Base-by-base conservation (phyloP, 2,329 filamentous ascomycete genomes). In the Penicillium aurantiogriseum region DNA sequence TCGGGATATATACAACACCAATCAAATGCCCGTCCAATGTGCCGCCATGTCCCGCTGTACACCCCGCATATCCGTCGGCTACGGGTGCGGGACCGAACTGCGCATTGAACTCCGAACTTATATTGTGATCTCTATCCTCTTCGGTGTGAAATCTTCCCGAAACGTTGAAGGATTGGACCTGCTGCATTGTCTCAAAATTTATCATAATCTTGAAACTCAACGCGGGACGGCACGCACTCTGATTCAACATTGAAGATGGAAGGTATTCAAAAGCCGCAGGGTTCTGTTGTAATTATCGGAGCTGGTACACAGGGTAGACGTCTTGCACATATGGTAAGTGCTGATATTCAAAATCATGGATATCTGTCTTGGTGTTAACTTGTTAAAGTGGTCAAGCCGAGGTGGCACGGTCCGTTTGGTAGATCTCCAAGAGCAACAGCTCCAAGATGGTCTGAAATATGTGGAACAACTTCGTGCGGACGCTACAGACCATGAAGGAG, bases 281-380 rank as follows among this genome's bases (percentile, higher is more conserved):
- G 51, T 5, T 54, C 51, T 8, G 51, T 54, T 15, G 43, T 54
- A 21, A 60, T 58, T 21, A 47, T 74, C 7, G 72, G 72, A 9
- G 72, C 71, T 25, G 72, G 72, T 19, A 72, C 70, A 25, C 72
- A 75, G 59, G 72, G 72, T 5, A 63, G 71, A 53, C 65, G 72
- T n/a, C 65, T 75, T 19, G 72, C 72, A 39, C 72, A 70, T 44
- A 75, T 75, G 72, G 72, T 74, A 63, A 54, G 62, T 59, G n/a
- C 1, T 40, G 17, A 10, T 35, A 17, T 17, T 10, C 13, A 10
- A 9, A 0, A 23, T 7, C 3, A 15, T 46, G 1, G 5, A 25
- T 6, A 40, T 13, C 1, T 25, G 4, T 13, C 1, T 39, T 3
- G 11, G 3, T 48, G 13, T 7, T 49, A 31, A 36, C 7, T 19